Evolutionary conservation across 306 rosid genomes (phyloP).

Genomic region (Pyrus betulifolia): DNA sequence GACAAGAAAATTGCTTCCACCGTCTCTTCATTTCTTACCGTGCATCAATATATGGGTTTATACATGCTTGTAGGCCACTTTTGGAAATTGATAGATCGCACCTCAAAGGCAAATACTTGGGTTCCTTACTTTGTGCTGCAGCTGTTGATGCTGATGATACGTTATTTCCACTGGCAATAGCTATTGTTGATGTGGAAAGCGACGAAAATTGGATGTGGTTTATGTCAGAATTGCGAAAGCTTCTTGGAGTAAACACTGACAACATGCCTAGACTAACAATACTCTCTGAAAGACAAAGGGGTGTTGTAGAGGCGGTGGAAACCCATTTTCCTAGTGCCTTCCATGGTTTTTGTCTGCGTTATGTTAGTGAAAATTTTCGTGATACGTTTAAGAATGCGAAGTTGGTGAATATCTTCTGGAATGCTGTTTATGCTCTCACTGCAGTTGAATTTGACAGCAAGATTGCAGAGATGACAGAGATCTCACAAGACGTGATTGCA

Average conservation of each 20-base stretch:
- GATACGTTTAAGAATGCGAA: slow-evolving; percentile 93
- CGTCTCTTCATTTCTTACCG: slow-evolving; percentile 80
- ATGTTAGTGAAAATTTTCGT: slow-evolving; percentile 83
- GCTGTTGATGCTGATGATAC: slow-evolving; percentile 93
- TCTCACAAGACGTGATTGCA: slow-evolving; percentile 68
- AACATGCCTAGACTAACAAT: slow-evolving; percentile 93
- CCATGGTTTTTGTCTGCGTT: slow-evolving; percentile 88
- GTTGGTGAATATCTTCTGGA: slow-evolving; percentile 93
- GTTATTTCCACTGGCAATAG: slow-evolving; percentile 83
- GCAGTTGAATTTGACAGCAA: slow-evolving; percentile 87
- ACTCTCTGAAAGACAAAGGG: slow-evolving; percentile 83
- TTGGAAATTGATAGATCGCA: slow-evolving; percentile 86
- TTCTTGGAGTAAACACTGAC: slow-evolving; percentile 91
- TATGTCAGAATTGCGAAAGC: slow-evolving; percentile 93
- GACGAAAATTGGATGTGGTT: slow-evolving; percentile 99
- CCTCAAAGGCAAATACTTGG: slow-evolving; percentile 90
- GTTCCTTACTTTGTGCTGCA: slow-evolving; percentile 78
- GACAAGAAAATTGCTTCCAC: slow-evolving; percentile 88
- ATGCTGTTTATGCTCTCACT: slow-evolving; percentile 97
- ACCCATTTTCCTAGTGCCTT: slow-evolving; percentile 92
- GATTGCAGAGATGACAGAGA: slow-evolving; percentile 80
- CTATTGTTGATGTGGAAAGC: slow-evolving; percentile 80
- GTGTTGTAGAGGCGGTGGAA: slow-evolving; percentile 79
- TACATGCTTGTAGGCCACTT: slow-evolving; percentile 96
- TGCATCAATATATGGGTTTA: slow-evolving; percentile 88